Percentiles rank a stretch among this genome's conserved stretches.
Evolutionary conservation across 2,329 filamentous ascomycete species (phyloP).

Genomic region (Amylocarpus encephaloides): DNA sequence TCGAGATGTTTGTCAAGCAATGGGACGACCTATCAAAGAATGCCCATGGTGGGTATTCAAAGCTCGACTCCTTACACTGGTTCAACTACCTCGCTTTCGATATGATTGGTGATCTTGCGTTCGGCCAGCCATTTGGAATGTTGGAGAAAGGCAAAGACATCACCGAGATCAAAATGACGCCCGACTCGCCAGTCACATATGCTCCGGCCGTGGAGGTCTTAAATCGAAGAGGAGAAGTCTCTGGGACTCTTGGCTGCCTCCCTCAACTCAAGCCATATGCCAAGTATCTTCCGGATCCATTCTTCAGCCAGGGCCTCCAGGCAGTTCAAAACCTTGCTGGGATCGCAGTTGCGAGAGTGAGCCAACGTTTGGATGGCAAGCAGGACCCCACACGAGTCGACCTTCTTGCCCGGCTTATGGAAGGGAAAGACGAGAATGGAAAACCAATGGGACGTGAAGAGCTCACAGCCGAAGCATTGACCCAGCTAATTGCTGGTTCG

Average conservation of each 20-base stretch:
- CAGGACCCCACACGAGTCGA: slow-evolving; percentile 67
- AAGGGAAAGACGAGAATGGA: slow-evolving; percentile 76
- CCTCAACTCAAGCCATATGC: slow-evolving; percentile 74
- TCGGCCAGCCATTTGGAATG: slow-evolving; percentile 79
- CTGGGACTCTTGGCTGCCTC: slow-evolving; percentile 68
- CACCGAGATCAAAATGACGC: slow-evolving; percentile 62
- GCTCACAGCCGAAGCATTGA: slow-evolving; percentile 81
- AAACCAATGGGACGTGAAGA: slow-evolving; percentile 70
- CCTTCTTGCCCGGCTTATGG: slow-evolving; percentile 75
- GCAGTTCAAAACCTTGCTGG: slow-evolving; percentile 78
- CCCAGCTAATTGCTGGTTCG: slow-evolving; percentile 75
- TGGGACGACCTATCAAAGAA: slow-evolving; percentile 59
- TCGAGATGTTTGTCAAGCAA: slow-evolving; percentile 65
- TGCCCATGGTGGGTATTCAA: slow-evolving; percentile 43
- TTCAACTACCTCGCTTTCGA: slow-evolving; percentile 62
- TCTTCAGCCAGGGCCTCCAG: slow-evolving; percentile 68
- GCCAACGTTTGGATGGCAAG: slow-evolving; percentile 62
- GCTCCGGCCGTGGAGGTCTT: slow-evolving; percentile 80
- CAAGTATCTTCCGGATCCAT: slow-evolving; percentile 72
- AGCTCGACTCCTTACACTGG: slow-evolving; percentile 71
- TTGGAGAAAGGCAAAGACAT: slow-evolving; percentile 68
- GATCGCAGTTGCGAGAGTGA: slow-evolving; percentile 80
- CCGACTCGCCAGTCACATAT: slow-evolving; percentile 57
- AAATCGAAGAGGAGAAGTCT: slow-evolving; percentile 83
- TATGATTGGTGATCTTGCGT: slow-evolving; percentile 53